These are phyloP conservation scores for Auriscalpium vulgare DNA, from an alignment of 768 basidiomycete genomes.

Conservation along the genomic window DNA sequence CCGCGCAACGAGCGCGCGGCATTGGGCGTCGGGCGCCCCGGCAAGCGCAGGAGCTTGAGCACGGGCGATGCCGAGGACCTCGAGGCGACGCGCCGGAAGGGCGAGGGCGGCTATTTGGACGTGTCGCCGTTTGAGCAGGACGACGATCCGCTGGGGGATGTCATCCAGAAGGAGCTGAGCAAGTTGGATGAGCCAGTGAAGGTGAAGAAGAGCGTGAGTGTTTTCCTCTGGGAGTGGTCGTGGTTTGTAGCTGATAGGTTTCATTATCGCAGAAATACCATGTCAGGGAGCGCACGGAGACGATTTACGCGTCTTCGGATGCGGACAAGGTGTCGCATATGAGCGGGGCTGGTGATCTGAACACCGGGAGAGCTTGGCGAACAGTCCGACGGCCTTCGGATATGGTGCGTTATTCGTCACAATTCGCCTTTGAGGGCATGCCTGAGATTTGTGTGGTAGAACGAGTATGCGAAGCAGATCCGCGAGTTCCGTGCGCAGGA, in stretches of 20 bases:
- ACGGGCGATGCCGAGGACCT: slow-evolving; percentile 60
- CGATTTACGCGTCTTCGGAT: slow-evolving; percentile 71
- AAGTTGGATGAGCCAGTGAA: slow-evolving; percentile 40
- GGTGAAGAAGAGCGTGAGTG: slow-evolving; percentile 29
- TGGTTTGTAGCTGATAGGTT: background rate
- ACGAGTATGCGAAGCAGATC: slow-evolving; percentile 91
- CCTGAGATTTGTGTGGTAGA: slow-evolving; percentile 36
- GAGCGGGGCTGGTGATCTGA: slow-evolving; percentile 72
- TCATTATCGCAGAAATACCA: slow-evolving; percentile 57
- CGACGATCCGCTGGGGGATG: slow-evolving; percentile 54
- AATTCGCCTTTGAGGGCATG: background rate
- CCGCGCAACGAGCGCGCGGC: slow-evolving; percentile 18
- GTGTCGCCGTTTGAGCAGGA: slow-evolving; percentile 30
- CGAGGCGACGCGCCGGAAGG: slow-evolving; percentile 10
- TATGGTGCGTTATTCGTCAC: slow-evolving; percentile 52
- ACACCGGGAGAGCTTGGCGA: slow-evolving; percentile 79
- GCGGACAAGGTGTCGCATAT: slow-evolving; percentile 64
- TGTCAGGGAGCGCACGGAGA: slow-evolving; percentile 66
- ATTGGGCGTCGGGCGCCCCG: slow-evolving; percentile 30
- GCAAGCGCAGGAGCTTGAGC: slow-evolving; percentile 65
- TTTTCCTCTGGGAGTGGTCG: slow-evolving; percentile 1
- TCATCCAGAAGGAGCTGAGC: slow-evolving; percentile 66
- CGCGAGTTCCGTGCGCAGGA: slow-evolving; percentile 72
- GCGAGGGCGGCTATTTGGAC: slow-evolving; percentile 29
- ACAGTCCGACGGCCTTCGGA: slow-evolving; percentile 85